Base-by-base conservation (phyloP, 768 basidiomycete genomes). In the Sistotremastrum niveocremeum region DNA sequence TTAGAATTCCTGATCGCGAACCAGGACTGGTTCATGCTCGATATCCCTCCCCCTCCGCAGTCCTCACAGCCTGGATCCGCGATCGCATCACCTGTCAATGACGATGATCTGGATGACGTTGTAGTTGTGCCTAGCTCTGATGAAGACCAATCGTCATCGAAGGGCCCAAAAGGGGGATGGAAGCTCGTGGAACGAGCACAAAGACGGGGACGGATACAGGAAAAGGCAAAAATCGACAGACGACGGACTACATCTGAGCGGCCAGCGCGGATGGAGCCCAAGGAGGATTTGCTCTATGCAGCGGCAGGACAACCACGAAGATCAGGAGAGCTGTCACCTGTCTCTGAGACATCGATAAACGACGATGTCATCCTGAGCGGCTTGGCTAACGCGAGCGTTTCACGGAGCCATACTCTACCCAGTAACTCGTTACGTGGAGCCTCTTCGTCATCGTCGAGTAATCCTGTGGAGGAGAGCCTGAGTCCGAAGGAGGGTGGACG, bases 1-100 rank as follows among this genome's bases (percentile, higher is more conserved):
- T 73, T 99, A 42, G 91, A 97, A 60, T 97, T 95, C 61, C 70
- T 99, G 45, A 95, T 99, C 53, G 82, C 78, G n/a, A 82, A 97
- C 51, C 93, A 97, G 59, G 91, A 94, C 57, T 83, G 82, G 74
- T 99, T 99, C 63, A 75, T 94, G 72, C 65, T 95, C 43, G 90
- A 86, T 54, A 83, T 86, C 37, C 76, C 85, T 5, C 77, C 84
- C 2, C 83, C 85, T 2, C 74, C 76, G 12, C 62, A 60, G 2
- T 45, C 64, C 0, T 58, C 63, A 61, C 60, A 62, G 51, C 35
- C 61, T 54, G 5, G 29, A 9, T 34, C 42, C 49, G n/a, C 44
- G 44, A 28, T 49, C 37, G 32, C 52, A 47, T n/a, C 52, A 52
- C 4, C 41, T 46, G 8, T 4, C 11, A 1, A 47, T 37, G 51